Evolutionary conservation across 805 yeast genomes (phyloP).

Genomic region (Candida khao-thaluensis): DNA sequence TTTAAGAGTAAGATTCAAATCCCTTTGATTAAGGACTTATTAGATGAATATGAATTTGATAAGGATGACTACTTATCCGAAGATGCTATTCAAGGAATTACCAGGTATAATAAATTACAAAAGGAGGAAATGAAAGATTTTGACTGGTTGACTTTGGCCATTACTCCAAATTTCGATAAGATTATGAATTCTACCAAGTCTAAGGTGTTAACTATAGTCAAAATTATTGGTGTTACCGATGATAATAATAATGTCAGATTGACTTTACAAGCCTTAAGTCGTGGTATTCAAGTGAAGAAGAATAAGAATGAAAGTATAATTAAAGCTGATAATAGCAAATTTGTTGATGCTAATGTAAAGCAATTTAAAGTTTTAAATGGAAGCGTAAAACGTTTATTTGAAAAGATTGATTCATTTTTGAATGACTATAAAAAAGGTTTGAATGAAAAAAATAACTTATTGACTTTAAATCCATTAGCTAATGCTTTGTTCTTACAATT

Average conservation of each 20-base stretch:
- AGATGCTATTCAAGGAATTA: conserved; percentile 33
- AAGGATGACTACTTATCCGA: conserved; percentile 24
- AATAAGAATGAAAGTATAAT: conserved; percentile 27
- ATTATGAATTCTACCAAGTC: conserved; percentile 19
- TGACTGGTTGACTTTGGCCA: conserved; percentile 39
- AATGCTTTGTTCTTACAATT: conserved; percentile 57
- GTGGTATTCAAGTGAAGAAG: conserved; percentile 31
- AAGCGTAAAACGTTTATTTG: conserved; percentile 25
- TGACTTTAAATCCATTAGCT: conserved; percentile 59
- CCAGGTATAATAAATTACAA: conserved; percentile 17
- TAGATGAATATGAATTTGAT: conserved; percentile 36
- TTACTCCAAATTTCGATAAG: conserved; percentile 31
- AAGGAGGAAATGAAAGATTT: conserved; percentile 17
- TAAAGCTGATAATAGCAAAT: conserved; percentile 24
- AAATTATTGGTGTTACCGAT: conserved; percentile 47
- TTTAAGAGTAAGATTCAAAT: conserved; percentile 32
- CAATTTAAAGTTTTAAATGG: conserved; percentile 21
- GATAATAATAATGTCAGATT: conserved; percentile 44
- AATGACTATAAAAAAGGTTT: conserved; percentile 37
- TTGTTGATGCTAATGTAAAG: conserved; percentile 12
- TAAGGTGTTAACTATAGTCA: conserved; percentile 42
- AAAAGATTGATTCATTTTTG: conserved; percentile 39
- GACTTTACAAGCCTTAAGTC: conserved; percentile 48
- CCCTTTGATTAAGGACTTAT: conserved; percentile 29
- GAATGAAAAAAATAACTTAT: conserved; percentile 29